Conservation (phyloP, 2,329 filamentous ascomycete species). For the Alternaria tenuissima region DNA sequence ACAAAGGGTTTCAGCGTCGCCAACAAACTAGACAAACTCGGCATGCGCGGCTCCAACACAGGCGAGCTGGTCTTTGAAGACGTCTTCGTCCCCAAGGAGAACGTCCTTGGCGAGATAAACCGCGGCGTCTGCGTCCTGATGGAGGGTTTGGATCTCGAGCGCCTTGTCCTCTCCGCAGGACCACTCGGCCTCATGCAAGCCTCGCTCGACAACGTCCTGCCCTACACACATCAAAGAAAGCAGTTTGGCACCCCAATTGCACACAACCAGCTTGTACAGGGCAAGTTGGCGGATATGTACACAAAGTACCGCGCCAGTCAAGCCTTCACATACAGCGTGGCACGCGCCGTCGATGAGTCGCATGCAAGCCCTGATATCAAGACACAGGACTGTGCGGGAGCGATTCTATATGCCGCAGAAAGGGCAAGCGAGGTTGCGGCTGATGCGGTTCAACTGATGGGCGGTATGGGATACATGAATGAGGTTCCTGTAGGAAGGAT, state of each 20-base stretch:
- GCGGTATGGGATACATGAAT: constrained; percentile 95
- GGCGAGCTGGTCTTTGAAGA: constrained; percentile 91
- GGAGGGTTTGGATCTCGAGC: constrained; percentile 94
- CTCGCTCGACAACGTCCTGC: constrained; percentile 82
- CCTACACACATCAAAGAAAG: constrained; percentile 86
- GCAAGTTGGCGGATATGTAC: constrained; percentile 96
- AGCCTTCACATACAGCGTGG: constrained; percentile 89
- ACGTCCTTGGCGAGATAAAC: constrained; percentile 81
- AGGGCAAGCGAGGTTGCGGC: constrained; percentile 85
- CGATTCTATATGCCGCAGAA: constrained; percentile 92
- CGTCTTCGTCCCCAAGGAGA: constrained; percentile 85
- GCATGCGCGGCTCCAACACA: constrained; percentile 96
- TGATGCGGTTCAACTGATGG: constrained; percentile 90
- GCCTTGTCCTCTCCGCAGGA: constrained; percentile 88
- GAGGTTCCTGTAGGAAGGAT: constrained; percentile 91
- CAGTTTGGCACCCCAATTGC: constrained; percentile 90
- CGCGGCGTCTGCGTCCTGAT: constrained; percentile 89
- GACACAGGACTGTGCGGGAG: constrained; percentile 93
- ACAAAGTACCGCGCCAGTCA: constrained; percentile 85
- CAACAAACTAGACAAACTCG: constrained; percentile 95
- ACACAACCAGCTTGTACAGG: constrained; percentile 92
- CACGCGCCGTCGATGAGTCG: constrained; percentile 72
- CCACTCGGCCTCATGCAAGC: constrained; percentile 96
- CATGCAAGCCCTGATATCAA: constrained; percentile 65
- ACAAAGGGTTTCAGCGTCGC: constrained; percentile 81